Evolutionary conservation across 371 early-diverging fungal species (phyloP), one percentile per base, ranked within the genome.

Genomic region (Umbelopsis sp.): DNA sequence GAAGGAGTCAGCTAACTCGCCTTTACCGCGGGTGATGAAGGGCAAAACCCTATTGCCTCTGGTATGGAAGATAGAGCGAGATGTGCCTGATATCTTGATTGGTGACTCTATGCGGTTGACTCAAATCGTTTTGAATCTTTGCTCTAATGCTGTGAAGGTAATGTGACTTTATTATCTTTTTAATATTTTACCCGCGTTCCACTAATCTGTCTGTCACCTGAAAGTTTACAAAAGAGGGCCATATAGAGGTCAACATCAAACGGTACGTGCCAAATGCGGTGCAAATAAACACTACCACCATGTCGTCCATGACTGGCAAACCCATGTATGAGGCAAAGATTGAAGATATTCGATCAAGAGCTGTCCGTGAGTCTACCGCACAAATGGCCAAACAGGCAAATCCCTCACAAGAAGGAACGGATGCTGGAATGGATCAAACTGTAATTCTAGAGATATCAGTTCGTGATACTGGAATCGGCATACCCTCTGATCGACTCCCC

Each of bases 141-240:
- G 86, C 65, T 86, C 87, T 8, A 87, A 87, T 72, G 86, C 87
- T 0, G 83, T 87, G 66, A 87, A 87, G 73, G 86, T 85, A 72
- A 76, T 66, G 3, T 70, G 48, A 16, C 18, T 14, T 4, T 14
- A 18, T 46, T 22, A 20, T 45, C 37, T 48, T 35, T 9, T 18
- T 46, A n/a, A 7, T 24, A 25, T 5, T 16, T 50, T n/a, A 12
- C 41, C 4, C 12, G n/a, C 71, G 69, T 65, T 72, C 70, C 41
- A 69, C 74, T 37, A 29, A 65, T 73, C 48, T 69, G 74, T 35
- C 50, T 44, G 46, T 71, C 73, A n/a, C 68, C 64, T 63, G 22
- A 68, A 4, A 84, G 81, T 78, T 83, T 75, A 78, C 85, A 41
- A 76, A 82, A 72, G 69, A 80, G 65, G 79, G 76, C 44, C 74